Conservation (phyloP, 2,329 filamentous ascomycete species). For the Alternaria gansuensis region DNA sequence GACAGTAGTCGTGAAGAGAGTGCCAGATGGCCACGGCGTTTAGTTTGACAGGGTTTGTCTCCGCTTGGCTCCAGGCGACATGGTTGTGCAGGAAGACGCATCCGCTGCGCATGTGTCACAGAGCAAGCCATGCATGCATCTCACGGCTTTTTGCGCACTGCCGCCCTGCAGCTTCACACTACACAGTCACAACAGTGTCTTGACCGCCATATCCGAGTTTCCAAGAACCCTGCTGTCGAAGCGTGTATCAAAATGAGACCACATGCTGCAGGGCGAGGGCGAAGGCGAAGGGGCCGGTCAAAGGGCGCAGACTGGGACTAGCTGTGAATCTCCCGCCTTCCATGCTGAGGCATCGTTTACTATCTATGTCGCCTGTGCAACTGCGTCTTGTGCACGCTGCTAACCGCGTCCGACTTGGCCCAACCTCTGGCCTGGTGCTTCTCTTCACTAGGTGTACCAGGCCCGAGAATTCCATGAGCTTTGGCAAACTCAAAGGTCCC, state of each 20-base stretch:
- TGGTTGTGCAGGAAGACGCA: constrained; percentile 12
- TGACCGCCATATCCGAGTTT: background rate
- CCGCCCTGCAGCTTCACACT: constrained; percentile 3
- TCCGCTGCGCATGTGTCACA: constrained; percentile 5
- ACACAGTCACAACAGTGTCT: constrained; percentile 1
- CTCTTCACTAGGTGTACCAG: too few species aligned
- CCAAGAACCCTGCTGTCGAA: background rate
- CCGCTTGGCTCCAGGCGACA: constrained; percentile 13
- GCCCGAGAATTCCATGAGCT: background rate
- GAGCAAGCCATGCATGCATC: background rate
- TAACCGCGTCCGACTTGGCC: background rate
- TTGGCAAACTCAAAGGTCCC: background rate
- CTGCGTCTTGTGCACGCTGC: background rate
- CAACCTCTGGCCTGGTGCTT: constrained; percentile 6
- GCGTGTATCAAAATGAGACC: background rate
- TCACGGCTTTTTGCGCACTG: constrained; percentile 1
- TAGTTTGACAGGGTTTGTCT: constrained; percentile 1
- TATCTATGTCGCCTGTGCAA: background rate
- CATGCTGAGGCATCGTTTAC: background rate
- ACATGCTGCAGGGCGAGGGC: background rate
- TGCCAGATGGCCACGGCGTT: background rate
- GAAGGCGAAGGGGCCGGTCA: background rate
- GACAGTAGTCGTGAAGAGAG: background rate
- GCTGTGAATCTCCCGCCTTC: constrained; percentile 1
- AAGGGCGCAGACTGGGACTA: constrained; percentile 1